A percentile compares a stretch with the other conserved stretches of the same genome.
Evolutionary conservation across 2,329 filamentous ascomycete genomes (phyloP).

Genomic region (Xylariomycetidae sp.): DNA sequence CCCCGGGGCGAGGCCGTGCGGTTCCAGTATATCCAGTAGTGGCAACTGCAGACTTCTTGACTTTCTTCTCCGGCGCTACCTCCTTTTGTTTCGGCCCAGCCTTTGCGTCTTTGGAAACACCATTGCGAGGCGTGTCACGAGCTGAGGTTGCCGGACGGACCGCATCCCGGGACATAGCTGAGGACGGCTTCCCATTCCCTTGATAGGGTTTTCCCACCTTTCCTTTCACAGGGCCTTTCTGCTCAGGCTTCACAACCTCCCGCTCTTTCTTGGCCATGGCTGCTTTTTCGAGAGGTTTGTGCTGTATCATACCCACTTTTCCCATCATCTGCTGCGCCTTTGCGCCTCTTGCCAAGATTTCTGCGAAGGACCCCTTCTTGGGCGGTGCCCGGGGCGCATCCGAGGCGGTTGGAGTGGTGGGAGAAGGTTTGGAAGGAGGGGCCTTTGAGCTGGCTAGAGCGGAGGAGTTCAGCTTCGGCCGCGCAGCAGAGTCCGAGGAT

Average conservation of each 20-base stretch:
- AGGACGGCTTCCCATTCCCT: constrained; percentile 17
- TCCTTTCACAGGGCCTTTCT: constrained; percentile 29
- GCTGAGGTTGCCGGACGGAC: constrained; percentile 8
- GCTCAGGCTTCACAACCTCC: constrained; percentile 38
- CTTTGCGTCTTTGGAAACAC: constrained; percentile 16
- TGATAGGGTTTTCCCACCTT: constrained; percentile 19
- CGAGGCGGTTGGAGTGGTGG: constrained; percentile 19
- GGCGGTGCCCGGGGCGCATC: constrained; percentile 38
- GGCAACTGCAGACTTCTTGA: constrained; percentile 55
- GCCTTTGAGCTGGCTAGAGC: constrained; percentile 14
- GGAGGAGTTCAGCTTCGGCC: constrained; percentile 16
- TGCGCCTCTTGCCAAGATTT: constrained; percentile 67
- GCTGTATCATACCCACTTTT: constrained; percentile 66
- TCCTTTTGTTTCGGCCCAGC: constrained; percentile 23
- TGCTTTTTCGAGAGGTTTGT: constrained; percentile 66
- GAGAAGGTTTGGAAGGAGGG: constrained; percentile 19
- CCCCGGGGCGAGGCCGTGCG: constrained; percentile 49
- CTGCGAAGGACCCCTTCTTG: constrained; percentile 69
- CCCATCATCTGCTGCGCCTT: constrained; percentile 55
- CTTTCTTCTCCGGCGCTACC: constrained; percentile 46
- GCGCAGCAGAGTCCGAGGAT: constrained; percentile 10
- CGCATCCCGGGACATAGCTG: constrained; percentile 13
- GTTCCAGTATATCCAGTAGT: constrained; percentile 62
- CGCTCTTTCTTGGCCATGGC: constrained; percentile 51
- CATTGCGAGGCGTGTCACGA: constrained; percentile 16